Base-by-base conservation (phyloP, 148 eudicot genomes). In the Silene uniflora region DNA sequence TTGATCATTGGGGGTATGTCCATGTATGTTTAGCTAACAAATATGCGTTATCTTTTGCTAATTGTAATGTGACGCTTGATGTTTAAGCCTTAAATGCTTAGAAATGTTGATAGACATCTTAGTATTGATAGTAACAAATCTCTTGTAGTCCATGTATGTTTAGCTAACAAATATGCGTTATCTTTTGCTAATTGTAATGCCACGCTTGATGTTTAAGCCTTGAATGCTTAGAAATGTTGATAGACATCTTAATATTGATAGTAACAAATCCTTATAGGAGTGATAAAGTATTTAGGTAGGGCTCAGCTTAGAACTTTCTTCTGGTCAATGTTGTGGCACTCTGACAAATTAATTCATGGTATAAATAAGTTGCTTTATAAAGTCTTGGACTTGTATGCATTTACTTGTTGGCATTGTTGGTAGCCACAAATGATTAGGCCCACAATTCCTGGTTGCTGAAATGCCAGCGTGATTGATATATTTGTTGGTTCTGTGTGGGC, bases 391-490 rank as follows among this genome's bases (percentile, higher is more conserved):
- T 61, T 4, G 19, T 23, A n/a, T 19, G 9, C 23, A 29, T 44
- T 21, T 39, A 10, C 22, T 60, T 73, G 22, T n/a, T 59, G n/a
- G 23, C 39, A 19, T 32, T 29, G 1, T 59, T 73, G 67, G 11
- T 59, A 47, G 17, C 73, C 32, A 22, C 23, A 18, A 63, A 46
- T 61, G 59, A 49, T 64, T 63, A 25, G 46, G 58, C 35, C 44
- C 56, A 46, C 18, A 46, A 47, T 29, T 14, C 14, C 12, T 56
- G 74, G 66, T 73, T 46, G 32, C 9, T 67, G 62, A 29, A 27
- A 47, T 76, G 58, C 73, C 73, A 61, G 10, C 60, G 2, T 68
- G 35, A 60, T 7, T 55, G 14, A 12, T 69, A 60, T 12, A 60
- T 7, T 21, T 60, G 69, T 44, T 10, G 13, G 3, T 46, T 14